Evolutionary conservation across 805 yeast genomes (phyloP).

Genomic region (Candida hungchunana): DNA sequence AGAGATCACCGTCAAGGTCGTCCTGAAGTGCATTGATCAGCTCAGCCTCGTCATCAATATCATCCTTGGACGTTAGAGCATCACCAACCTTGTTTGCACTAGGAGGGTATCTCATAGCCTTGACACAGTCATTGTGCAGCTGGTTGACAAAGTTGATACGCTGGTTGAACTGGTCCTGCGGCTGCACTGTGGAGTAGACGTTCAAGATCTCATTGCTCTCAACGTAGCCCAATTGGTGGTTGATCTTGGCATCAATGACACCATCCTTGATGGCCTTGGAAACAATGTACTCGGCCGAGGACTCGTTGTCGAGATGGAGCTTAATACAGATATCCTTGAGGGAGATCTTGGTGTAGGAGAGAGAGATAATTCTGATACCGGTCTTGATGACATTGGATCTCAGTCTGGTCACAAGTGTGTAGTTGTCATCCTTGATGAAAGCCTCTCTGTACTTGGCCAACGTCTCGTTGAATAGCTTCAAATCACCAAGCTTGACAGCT

Average conservation of each 20-base stretch:
- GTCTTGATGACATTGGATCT: conserved; percentile 98
- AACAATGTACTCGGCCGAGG: conserved; percentile 94
- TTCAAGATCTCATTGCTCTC: conserved; percentile 84
- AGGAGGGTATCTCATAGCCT: conserved; percentile 88
- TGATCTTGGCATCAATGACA: conserved; percentile 90
- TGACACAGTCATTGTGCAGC: conserved; percentile 86
- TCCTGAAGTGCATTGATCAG: conserved; percentile 25
- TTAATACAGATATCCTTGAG: conserved; percentile 91
- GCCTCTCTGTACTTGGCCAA: conserved; percentile 55
- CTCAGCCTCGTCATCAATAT: conserved; percentile 24
- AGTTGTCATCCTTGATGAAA: conserved; percentile 74
- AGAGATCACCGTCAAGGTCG: conserved; percentile 25
- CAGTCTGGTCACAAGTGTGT: conserved; percentile 78
- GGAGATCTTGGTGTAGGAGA: conserved; percentile 87
- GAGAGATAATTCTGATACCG: conserved; percentile 88
- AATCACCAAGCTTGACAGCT: conserved; percentile 91
- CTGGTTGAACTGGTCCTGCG: conserved; percentile 85
- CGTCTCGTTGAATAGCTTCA: conserved; percentile 71
- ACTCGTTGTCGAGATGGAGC: conserved; percentile 87
- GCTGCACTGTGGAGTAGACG: conserved; percentile 81
- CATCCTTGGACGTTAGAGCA: conserved; percentile 17
- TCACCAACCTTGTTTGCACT: conserved; percentile 23
- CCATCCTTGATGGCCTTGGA: conserved; percentile 97
- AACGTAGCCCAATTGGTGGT: conserved; percentile 88
- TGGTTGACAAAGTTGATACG: conserved; percentile 90